Evolutionary conservation across 2,329 filamentous ascomycete genomes (phyloP).

Genomic region (Colletotrichum tanaceti): DNA sequence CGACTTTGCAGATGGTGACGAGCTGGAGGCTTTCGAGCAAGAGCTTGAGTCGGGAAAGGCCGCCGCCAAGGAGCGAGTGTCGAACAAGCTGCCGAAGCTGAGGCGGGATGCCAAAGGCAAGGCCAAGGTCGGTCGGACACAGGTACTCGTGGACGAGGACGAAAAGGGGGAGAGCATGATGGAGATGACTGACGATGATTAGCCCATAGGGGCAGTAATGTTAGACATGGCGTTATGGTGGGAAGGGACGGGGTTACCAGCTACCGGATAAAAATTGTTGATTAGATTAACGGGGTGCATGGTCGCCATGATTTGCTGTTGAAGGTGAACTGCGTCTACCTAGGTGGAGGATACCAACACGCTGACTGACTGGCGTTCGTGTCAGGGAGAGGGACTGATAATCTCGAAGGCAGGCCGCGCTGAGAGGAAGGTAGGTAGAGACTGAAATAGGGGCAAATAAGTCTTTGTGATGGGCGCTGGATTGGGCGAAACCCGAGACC

Average conservation of each 20-base stretch:
- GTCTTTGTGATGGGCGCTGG: neutral
- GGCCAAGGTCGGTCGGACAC: slow-evolving; percentile 54
- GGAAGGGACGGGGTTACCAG: slow-evolving; percentile 12
- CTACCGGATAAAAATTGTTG: slow-evolving; percentile 2
- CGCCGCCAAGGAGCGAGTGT: slow-evolving; percentile 53
- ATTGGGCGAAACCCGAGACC: too few relatives aligned
- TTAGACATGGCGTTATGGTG: slow-evolving; percentile 18
- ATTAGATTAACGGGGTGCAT: neutral
- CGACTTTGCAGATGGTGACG: slow-evolving; percentile 59
- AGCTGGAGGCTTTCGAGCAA: slow-evolving; percentile 63
- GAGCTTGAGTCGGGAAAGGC: slow-evolving; percentile 61
- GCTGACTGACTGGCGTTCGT: neutral
- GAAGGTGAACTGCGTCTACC: neutral
- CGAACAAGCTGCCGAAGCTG: slow-evolving; percentile 46
- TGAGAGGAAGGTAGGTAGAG: neutral
- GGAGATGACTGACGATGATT: slow-evolving; percentile 68
- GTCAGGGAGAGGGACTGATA: slow-evolving; percentile 23
- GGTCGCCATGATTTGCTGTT: neutral
- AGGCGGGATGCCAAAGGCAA: slow-evolving; percentile 57
- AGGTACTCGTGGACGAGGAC: slow-evolving; percentile 51
- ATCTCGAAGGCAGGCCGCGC: slow-evolving; percentile 5
- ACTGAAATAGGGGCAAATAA: neutral
- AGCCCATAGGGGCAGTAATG: slow-evolving; percentile 22
- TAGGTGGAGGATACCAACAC: neutral
- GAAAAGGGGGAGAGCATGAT: slow-evolving; percentile 61